Percentiles rank a stretch among this genome's conserved stretches.
These are phyloP conservation scores for Entomophthora muscae DNA, from an alignment of 371 early-diverging fungal genomes.

Conservation along the genomic window DNA sequence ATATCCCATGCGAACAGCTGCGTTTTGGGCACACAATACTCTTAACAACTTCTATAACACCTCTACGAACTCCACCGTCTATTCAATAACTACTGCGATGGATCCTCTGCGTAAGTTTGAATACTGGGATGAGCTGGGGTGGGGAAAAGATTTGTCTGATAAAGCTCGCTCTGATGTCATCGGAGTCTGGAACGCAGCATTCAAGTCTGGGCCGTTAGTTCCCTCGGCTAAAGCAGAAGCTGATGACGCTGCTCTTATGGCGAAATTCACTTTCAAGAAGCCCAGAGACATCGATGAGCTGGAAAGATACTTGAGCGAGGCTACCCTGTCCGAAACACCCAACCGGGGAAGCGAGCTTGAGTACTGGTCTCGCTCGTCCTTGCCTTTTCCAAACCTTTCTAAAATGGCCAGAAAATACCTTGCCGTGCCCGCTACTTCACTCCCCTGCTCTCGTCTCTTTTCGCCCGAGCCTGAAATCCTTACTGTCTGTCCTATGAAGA, in stretches of 20 bases:
- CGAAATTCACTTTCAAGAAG: not conserved
- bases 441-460: not conserved
- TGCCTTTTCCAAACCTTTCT: not conserved
- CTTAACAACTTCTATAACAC: not conserved
- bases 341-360: not conserved
- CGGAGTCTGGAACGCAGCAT: not conserved
- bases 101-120: not conserved
- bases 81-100: not conserved
- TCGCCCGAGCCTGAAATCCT: not conserved
- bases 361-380: not conserved
- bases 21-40: not conserved
- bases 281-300: not conserved
- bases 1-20: not conserved
- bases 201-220: not conserved
- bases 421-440: not conserved
- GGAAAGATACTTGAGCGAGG: not conserved
- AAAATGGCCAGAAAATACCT: not conserved
- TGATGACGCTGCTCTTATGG: not conserved
- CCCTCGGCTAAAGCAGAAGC: not conserved
- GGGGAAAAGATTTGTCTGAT: not conserved
- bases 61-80: not conserved
- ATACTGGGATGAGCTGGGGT: not conserved
- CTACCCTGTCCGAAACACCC: not conserved
- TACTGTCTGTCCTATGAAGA: not conserved
- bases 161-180: not conserved